These are phyloP conservation scores for Hypomyces perniciosus DNA, from an alignment of 2,329 filamentous ascomycete species.

Conservation along the genomic window DNA sequence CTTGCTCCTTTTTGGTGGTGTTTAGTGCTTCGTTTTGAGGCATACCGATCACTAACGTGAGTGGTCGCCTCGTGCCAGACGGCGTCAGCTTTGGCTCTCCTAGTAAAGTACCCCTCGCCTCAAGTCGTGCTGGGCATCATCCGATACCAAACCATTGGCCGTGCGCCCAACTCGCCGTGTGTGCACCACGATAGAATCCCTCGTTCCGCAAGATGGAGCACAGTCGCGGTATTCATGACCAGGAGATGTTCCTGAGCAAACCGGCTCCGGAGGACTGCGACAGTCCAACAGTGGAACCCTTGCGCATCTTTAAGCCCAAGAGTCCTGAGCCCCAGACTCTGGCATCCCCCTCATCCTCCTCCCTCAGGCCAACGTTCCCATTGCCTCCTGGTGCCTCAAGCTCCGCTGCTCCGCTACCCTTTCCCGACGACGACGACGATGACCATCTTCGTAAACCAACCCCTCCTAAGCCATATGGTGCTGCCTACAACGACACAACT, in stretches of 20 bases:
- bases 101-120: no score
- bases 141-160: neutral
- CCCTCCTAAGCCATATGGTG: conserved; percentile 39
- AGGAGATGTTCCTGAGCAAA: conserved; percentile 74
- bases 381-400: conserved; percentile 64
- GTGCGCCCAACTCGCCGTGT: neutral
- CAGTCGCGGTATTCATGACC: conserved; percentile 62
- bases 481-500: conserved; percentile 43
- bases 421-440: conserved; percentile 68
- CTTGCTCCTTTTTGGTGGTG: neutral
- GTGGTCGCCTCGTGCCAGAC: neutral
- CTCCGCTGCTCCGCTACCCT: conserved; percentile 61
- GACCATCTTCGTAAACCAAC: conserved; percentile 47
- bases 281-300: conserved; percentile 74
- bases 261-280: conserved; percentile 50
- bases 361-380: conserved; percentile 55
- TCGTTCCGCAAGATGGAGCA: conserved; percentile 38
- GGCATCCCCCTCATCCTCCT: conserved; percentile 24
- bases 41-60: neutral
- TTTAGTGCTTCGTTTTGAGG: neutral
- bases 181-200: no score
- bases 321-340: conserved; percentile 52
- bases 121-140: neutral
- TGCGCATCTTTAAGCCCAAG: conserved; percentile 77
- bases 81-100: neutral